phyloP scores from a whole-genome alignment of 352 stramenopile species.

The Pythium myriotylum region DNA sequence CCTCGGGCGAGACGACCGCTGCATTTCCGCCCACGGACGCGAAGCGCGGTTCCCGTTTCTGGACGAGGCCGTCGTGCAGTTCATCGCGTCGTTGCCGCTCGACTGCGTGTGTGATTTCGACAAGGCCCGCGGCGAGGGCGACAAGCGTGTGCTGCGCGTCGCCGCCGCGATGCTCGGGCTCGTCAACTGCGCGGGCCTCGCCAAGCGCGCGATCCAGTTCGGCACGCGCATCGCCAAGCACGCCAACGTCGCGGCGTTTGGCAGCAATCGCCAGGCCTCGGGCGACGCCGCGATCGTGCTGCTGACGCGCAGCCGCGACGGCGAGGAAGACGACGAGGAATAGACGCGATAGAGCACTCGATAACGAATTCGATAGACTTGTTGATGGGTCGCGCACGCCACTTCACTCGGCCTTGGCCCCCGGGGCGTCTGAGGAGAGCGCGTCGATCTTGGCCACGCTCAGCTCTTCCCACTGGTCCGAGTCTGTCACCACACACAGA shows the following conservation, averaged over 20 bases:
- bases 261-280: slow-evolving; percentile 55
- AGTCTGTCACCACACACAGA: slow-evolving; percentile 39
- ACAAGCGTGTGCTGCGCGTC: slow-evolving; percentile 91
- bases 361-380: neutral
- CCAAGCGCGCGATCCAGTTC: slow-evolving; percentile 97
- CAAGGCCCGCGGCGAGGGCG: slow-evolving; percentile 77
- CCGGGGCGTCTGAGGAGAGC: slow-evolving; percentile 26
- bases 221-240: slow-evolving; percentile 87
- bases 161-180: slow-evolving; percentile 77
- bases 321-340: slow-evolving; percentile 13
- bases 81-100: slow-evolving; percentile 64
- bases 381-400: neutral
- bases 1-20: slow-evolving; percentile 95
- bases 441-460: slow-evolving; percentile 69
- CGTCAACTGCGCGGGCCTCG: slow-evolving; percentile 55
- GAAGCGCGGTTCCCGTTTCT: slow-evolving; percentile 96
- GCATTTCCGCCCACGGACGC: slow-evolving; percentile 89
- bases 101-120: slow-evolving; percentile 81
- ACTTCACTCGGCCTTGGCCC: slow-evolving; percentile 31
- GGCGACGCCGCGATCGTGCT: slow-evolving; percentile 33
- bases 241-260: slow-evolving; percentile 52
- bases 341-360: neutral
- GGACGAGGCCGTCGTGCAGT: slow-evolving; percentile 91
- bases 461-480: slow-evolving; percentile 79
- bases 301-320: neutral